Conservation (phyloP, 2,329 filamentous ascomycete genomes). For the Alternaria atra region DNA sequence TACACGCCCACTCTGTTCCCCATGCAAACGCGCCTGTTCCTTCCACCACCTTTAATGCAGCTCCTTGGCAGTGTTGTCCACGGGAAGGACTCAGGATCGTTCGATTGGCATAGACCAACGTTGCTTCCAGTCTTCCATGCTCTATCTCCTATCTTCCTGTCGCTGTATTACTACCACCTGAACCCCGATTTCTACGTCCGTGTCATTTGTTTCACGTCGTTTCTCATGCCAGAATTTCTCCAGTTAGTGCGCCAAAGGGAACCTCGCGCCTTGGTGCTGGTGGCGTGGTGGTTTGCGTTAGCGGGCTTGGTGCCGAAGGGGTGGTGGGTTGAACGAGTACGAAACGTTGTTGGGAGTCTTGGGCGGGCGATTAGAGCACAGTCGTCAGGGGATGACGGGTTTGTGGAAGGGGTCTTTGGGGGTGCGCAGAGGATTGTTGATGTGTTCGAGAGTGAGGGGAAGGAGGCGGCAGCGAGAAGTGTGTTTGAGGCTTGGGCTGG, state of each 20-base stretch:
- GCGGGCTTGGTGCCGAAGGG: constrained; percentile 33
- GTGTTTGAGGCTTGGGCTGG: constrained; percentile 42
- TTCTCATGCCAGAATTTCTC: constrained; percentile 42
- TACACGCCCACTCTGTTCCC: constrained; percentile 22
- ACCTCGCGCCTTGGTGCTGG: constrained; percentile 36
- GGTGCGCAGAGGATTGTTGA: constrained; percentile 31
- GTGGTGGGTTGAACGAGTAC: constrained; percentile 34
- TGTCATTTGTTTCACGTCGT: constrained; percentile 40
- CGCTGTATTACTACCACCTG: constrained; percentile 44
- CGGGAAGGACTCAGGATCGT: constrained; percentile 15
- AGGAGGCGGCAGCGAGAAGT: constrained; percentile 33
- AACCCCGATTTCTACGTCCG: constrained; percentile 42
- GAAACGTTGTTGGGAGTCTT: constrained; percentile 33
- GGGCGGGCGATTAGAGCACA: constrained; percentile 24
- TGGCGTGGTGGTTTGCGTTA: constrained; percentile 44
- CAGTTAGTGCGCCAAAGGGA: constrained; percentile 32
- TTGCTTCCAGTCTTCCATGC: constrained; percentile 42
- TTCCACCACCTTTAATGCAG: constrained; percentile 38
- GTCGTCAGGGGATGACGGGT: constrained; percentile 14
- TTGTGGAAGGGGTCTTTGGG: constrained; percentile 27
- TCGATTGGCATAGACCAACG: constrained; percentile 33
- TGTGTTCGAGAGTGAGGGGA: constrained; percentile 19
- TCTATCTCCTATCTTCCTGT: constrained; percentile 44
- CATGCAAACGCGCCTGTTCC: constrained; percentile 30
- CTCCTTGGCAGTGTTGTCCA: constrained; percentile 30